Conservation (phyloP, 139 green algal genomes). For the Chlorella sorokiniana region DNA sequence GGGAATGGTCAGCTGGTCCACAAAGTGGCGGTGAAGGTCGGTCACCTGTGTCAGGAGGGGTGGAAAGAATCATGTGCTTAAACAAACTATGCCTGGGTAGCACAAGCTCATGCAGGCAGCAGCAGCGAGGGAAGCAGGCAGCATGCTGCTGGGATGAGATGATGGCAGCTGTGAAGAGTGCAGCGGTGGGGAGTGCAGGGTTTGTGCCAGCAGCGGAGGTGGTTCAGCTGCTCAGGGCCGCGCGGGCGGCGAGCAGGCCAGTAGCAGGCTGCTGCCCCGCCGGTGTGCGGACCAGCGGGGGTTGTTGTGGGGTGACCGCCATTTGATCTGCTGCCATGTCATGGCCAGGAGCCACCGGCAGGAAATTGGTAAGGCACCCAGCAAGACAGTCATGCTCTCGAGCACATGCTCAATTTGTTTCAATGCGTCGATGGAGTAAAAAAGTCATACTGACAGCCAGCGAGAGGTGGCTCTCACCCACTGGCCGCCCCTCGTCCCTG, state of each 20-base stretch:
- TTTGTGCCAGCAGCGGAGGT: slow-evolving; percentile 7
- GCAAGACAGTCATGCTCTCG: neutral
- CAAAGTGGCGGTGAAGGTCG: slow-evolving; percentile 98
- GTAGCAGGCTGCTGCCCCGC: neutral
- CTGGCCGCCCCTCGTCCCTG: too few species aligned
- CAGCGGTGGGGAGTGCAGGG: neutral
- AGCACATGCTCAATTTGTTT: too few species aligned
- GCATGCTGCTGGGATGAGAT: too few species aligned
- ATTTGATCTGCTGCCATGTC: slow-evolving; percentile 74
- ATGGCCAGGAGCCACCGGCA: slow-evolving; percentile 41
- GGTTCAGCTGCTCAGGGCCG: slow-evolving; percentile 11
- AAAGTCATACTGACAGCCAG: too few species aligned
- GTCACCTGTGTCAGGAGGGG: slow-evolving; percentile 55
- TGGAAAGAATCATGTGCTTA: neutral
- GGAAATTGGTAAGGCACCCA: slow-evolving; percentile 81
- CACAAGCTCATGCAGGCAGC: too few species aligned
- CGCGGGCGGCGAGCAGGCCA: neutral
- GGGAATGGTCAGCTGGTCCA: slow-evolving; percentile 97
- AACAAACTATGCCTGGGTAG: too few species aligned
- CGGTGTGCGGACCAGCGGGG: neutral
- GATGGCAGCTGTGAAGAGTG: too few species aligned
- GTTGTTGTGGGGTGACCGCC: slow-evolving; percentile 63
- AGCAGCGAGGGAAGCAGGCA: too few species aligned
- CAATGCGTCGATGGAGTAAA: too few species aligned
- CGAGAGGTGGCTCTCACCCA: too few species aligned